Evolutionary conservation across 495 filamentous ascomycete species (phyloP), one percentile per base, ranked within the genome.

Genomic region (Aspergillus cristatus): DNA sequence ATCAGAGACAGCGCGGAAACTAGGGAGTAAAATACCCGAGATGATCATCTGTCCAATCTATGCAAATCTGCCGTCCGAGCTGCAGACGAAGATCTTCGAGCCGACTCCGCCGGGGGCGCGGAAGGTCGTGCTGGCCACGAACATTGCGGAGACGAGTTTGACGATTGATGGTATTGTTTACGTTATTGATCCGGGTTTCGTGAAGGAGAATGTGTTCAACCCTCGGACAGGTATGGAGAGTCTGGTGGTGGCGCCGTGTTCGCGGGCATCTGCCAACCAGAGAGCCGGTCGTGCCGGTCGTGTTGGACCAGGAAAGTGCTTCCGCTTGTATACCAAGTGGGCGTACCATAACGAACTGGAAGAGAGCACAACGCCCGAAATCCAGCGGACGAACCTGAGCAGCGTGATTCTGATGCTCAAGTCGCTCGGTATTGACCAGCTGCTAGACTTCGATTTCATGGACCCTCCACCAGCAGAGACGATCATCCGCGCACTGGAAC

Each of bases 391-490:
- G 0, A 94, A 94, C 41, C 69, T 98, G 11, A 91, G 80, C 47
- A 70, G 76, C 20, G 79, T 93, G 2, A 86, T 96, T 10, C 67
- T 98, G 13, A 74, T 89, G 47, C 67, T 98, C 7, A 96, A 94
- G 54, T 82, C 82, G 1, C 72, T 97, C 11, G 93, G 93, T 10
- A 94, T 98, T 52, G 89, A 95, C 53, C 82, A 97, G 45, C 75
- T 98, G 0, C 74, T 98, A 8, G 80, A 89, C 28, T 98, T 98
- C 47, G 91, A 98, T 50, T 97, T 94, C 55, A 88, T 97, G 76
- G 91, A 97, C 50, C 81, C 90, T 0, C 91, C 91, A 1, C 84
- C 89, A 0, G 82, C 88, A 0, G 89, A 95, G 55, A 86, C 86
- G 7, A 76, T 98, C 34, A 94, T 96, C 53, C 78, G 84, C 14